Evolutionary conservation across 1,284 basidiomycete species (phyloP).

Genomic region (Ustilago esculenta): DNA sequence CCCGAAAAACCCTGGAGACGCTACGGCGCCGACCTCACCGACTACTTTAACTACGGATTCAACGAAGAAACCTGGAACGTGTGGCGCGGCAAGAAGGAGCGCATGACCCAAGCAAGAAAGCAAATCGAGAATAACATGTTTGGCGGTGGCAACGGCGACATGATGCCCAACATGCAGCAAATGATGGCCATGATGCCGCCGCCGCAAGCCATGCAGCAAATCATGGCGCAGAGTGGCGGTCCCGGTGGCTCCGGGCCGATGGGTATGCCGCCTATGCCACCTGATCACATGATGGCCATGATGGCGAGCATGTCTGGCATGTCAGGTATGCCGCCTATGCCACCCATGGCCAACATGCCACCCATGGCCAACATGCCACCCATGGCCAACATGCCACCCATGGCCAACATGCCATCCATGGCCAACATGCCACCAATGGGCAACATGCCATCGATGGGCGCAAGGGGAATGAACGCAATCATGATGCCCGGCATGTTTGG

Average conservation of each 20-base stretch:
- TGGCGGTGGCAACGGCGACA: constrained; percentile 16
- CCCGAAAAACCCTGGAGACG: constrained; percentile 86
- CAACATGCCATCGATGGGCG: constrained; percentile 26
- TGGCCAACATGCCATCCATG: too few relatives aligned
- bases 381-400: too few relatives aligned
- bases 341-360: constrained; percentile 25
- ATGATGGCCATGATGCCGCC: constrained; percentile 52
- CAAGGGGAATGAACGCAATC: constrained; percentile 25
- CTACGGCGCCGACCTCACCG: constrained; percentile 90
- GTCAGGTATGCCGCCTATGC: constrained; percentile 41
- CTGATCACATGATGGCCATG: constrained; percentile 61
- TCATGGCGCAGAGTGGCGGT: constrained; percentile 48
- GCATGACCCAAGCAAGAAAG: constrained; percentile 80
- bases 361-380: too few relatives aligned
- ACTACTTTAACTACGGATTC: constrained; percentile 99
- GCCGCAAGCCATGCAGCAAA: constrained; percentile 53
- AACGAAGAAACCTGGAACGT: constrained; percentile 95
- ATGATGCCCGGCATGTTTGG: constrained; percentile 48
- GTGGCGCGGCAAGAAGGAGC: constrained; percentile 85
- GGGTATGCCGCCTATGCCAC: constrained; percentile 53
- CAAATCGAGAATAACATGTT: constrained; percentile 64
- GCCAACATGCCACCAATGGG: too few relatives aligned
- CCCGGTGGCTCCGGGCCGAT: constrained; percentile 34
- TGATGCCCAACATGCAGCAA: constrained; percentile 40
- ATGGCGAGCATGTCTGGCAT: constrained; percentile 52